Percentiles rank a stretch among this genome's conserved stretches.
Conservation (phyloP, 2,329 filamentous ascomycete genomes). For the Aspergillus pseudoterreus region DNA sequence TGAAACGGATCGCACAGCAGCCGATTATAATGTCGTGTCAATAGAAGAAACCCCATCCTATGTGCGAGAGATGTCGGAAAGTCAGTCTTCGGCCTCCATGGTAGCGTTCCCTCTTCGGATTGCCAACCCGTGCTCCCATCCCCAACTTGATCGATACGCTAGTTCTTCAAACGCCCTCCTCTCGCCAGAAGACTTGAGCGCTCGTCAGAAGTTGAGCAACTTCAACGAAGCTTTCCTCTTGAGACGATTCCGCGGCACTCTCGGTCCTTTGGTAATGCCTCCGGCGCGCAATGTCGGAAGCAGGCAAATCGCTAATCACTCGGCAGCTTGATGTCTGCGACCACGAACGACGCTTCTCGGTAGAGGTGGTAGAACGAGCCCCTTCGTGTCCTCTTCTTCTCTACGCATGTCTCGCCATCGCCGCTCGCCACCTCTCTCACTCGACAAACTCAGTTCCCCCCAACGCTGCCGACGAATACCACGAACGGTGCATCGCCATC, state of each 20-base stretch:
- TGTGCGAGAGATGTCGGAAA: constrained; percentile 22
- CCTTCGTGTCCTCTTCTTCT: constrained; percentile 27
- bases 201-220: constrained; percentile 22
- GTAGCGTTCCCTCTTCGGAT: constrained; percentile 16
- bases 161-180: constrained; percentile 16
- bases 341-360: constrained; percentile 28
- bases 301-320: constrained; percentile 8
- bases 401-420: constrained; percentile 32
- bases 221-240: constrained; percentile 33
- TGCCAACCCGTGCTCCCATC: constrained; percentile 4
- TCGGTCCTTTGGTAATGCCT: constrained; percentile 35
- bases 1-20: constrained; percentile 33
- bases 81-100: constrained; percentile 23
- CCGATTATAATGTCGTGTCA: constrained; percentile 31
- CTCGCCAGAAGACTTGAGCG: constrained; percentile 16
- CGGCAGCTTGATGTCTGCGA: constrained; percentile 31
- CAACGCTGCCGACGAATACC: constrained; percentile 29
- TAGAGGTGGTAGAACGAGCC: constrained; percentile 28
- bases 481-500: constrained; percentile 34
- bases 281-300: neutral
- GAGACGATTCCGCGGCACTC: constrained; percentile 29
- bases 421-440: constrained; percentile 31
- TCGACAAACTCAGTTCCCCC: constrained; percentile 26
- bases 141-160: constrained; percentile 11
- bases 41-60: constrained; percentile 13